Conservation (phyloP, 2,329 filamentous ascomycete species). For the Verticillium klebahnii region DNA sequence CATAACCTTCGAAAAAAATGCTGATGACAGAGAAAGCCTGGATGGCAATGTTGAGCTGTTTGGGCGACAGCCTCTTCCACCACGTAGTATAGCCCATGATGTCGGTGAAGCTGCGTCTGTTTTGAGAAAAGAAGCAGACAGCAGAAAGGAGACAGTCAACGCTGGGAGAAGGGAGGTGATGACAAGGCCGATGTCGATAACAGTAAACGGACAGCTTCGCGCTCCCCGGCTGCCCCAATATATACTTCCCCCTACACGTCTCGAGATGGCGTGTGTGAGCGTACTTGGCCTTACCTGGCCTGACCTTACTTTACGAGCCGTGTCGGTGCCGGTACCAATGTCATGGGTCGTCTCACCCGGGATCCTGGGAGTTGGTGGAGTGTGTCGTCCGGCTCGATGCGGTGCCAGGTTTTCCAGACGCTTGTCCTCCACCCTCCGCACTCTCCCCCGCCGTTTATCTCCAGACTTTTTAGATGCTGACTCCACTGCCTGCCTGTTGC, state of each 20-base stretch:
- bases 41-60: slow-evolving; percentile 33
- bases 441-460: neutral
- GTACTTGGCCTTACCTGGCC: neutral
- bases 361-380: neutral
- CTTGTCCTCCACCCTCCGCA: neutral
- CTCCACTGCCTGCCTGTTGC: neutral
- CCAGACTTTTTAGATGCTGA: neutral
- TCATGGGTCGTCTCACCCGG: neutral
- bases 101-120: neutral
- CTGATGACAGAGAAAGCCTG: slow-evolving; percentile 23
- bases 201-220: neutral
- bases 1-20: slow-evolving; percentile 41
- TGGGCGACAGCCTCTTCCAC: slow-evolving; percentile 36
- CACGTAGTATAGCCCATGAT: slow-evolving; percentile 32
- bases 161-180: neutral
- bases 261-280: neutral
- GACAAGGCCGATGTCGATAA: neutral
- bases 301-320: neutral
- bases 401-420: neutral
- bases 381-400: neutral
- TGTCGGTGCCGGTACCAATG: neutral
- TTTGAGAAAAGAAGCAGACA: no score
- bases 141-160: neutral
- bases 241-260: neutral
- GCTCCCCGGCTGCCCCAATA: neutral